phyloP scores from a whole-genome alignment of 2,329 filamentous ascomycete species.

The Aspergillus sp. region DNA sequence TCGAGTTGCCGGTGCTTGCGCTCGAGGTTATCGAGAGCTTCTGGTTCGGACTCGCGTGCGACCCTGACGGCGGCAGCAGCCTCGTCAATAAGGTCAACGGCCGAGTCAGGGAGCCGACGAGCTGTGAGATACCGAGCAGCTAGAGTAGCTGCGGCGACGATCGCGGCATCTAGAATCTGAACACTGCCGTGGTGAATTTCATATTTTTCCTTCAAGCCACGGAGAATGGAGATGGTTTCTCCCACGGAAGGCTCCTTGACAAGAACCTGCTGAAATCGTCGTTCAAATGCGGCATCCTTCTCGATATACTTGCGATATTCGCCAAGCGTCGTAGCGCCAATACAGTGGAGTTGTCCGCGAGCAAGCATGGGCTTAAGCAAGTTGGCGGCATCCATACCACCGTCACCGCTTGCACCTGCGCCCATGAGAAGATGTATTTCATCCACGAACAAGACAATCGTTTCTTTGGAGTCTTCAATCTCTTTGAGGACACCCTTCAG shows the following conservation, averaged over 20 bases:
- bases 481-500: slow-evolving; percentile 99
- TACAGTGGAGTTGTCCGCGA: slow-evolving; percentile 93
- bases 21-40: slow-evolving; percentile 92
- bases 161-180: slow-evolving; percentile 89
- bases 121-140: slow-evolving; percentile 91
- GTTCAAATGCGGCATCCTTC: slow-evolving; percentile 96
- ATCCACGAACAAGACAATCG: slow-evolving; percentile 97
- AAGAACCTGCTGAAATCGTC: slow-evolving; percentile 96
- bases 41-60: slow-evolving; percentile 91
- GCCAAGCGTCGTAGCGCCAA: slow-evolving; percentile 89
- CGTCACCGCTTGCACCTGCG: slow-evolving; percentile 88
- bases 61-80: slow-evolving; percentile 95
- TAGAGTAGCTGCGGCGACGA: slow-evolving; percentile 86
- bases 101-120: slow-evolving; percentile 88
- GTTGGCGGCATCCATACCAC: slow-evolving; percentile 98
- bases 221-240: slow-evolving; percentile 96
- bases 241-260: slow-evolving; percentile 88
- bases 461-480: slow-evolving; percentile 90
- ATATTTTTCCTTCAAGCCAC: slow-evolving; percentile 96
- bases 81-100: slow-evolving; percentile 94
- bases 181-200: slow-evolving; percentile 93
- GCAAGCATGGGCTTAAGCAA: slow-evolving; percentile 97
- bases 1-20: slow-evolving; percentile 85
- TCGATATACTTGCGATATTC: slow-evolving; percentile 99
- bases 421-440: slow-evolving; percentile 99